These are phyloP conservation scores for Acanthamoeba healyi DNA, from an alignment of 208 protist species.

Conservation along the genomic window DNA sequence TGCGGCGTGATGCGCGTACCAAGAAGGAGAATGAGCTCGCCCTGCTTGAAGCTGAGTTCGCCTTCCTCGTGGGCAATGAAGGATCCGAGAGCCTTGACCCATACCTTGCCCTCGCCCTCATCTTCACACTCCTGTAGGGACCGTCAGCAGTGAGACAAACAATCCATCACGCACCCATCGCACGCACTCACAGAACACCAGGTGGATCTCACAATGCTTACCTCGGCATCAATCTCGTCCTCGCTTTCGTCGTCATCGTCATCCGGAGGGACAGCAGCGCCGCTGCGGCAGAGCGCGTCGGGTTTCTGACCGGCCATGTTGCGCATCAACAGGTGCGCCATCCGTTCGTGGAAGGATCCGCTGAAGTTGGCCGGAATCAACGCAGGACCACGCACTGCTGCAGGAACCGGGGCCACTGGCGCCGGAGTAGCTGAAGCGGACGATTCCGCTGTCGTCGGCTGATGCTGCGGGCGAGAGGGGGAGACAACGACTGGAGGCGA, in stretches of 20 bases:
- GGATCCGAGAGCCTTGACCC: not conserved
- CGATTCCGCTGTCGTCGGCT: no score
- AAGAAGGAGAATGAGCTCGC: not conserved
- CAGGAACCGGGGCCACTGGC: no score
- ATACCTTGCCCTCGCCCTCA: not conserved
- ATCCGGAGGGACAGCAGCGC: not conserved
- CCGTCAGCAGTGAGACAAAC: no score
- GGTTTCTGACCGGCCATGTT: constrained; percentile 5
- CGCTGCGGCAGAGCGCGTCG: not conserved
- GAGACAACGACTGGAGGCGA: not conserved
- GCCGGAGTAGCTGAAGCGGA: no score
- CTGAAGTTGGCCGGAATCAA: not conserved
- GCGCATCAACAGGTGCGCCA: constrained; percentile 1
- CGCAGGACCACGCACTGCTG: no score
- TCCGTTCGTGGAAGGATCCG: constrained; percentile 4
- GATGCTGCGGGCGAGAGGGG: not conserved
- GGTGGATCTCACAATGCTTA: no score
- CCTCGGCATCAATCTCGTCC: not conserved
- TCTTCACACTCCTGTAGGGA: not conserved
- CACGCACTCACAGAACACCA: no score
- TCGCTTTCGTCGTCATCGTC: not conserved
- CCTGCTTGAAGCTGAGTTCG: not conserved
- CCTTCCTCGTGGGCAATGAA: not conserved
- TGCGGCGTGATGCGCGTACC: no score
- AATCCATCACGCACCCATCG: no score